These are phyloP conservation scores for Nemania sp. DNA, from an alignment of 2,329 filamentous ascomycete genomes.

Conservation along the genomic window DNA sequence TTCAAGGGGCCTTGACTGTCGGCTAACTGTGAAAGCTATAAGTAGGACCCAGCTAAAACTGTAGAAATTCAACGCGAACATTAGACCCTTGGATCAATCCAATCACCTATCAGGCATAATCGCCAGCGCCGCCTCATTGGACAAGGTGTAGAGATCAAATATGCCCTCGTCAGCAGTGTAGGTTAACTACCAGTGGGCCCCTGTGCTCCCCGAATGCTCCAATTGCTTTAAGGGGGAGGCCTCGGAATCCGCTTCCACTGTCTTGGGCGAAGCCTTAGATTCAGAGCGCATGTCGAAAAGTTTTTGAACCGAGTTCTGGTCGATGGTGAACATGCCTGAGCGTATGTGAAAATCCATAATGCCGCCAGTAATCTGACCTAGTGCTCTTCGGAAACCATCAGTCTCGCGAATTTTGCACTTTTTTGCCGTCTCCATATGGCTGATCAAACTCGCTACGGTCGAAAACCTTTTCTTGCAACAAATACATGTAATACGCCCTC, in stretches of 20 bases:
- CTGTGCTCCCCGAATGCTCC: neutral
- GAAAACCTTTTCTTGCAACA: conserved; percentile 58
- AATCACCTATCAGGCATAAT: no score
- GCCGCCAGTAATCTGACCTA: conserved; percentile 41
- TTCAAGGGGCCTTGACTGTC: no score
- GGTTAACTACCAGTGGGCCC: conserved; percentile 11
- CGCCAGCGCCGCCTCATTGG: no score
- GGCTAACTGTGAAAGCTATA: no score
- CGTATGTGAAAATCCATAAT: conserved; percentile 37
- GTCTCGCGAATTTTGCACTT: conserved; percentile 39
- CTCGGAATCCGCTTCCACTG: neutral
- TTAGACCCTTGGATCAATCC: no score
- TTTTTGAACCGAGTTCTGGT: conserved; percentile 34
- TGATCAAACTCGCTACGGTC: conserved; percentile 57
- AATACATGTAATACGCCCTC: conserved; percentile 56
- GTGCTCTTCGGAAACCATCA: conserved; percentile 30
- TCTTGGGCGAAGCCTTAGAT: conserved; percentile 9
- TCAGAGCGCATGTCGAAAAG: conserved; percentile 20
- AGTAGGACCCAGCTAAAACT: no score
- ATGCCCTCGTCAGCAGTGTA: neutral
- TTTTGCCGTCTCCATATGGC: conserved; percentile 61
- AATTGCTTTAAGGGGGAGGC: neutral
- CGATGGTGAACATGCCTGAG: conserved; percentile 35
- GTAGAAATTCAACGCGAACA: no score
- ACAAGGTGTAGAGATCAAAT: neutral